phyloP scores from a whole-genome alignment of 176 grass and related monocot species.

The Rhynchospora tenuis region DNA sequence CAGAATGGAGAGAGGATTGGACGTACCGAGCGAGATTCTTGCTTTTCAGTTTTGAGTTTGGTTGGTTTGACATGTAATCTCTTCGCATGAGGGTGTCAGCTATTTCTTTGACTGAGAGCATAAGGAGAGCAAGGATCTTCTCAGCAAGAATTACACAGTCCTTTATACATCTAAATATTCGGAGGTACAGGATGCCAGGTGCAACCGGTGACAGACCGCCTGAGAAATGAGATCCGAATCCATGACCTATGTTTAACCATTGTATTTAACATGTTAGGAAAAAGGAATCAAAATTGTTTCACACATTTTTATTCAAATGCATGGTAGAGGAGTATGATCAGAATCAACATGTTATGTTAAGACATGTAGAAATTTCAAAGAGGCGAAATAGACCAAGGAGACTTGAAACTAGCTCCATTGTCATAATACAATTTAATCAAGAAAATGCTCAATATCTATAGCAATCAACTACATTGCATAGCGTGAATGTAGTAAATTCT shows the following conservation, averaged over 20 bases:
- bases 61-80: slow-evolving; percentile 48
- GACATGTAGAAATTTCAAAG: not conserved
- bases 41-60: slow-evolving; percentile 31
- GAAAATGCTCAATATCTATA: not conserved
- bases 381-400: not conserved
- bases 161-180: slow-evolving; percentile 88
- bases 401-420: not conserved
- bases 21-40: slow-evolving; percentile 57
- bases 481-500: not conserved
- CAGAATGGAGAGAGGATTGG: slow-evolving; percentile 57
- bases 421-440: not conserved
- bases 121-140: slow-evolving; percentile 62
- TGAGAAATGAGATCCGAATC: slow-evolving; percentile 81
- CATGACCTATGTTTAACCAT: slow-evolving; percentile 35
- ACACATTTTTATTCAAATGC: not conserved
- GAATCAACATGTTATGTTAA: not conserved
- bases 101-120: slow-evolving; percentile 84
- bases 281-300: not conserved
- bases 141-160: slow-evolving; percentile 78
- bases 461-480: not conserved
- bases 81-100: slow-evolving; percentile 40
- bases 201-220: slow-evolving; percentile 88
- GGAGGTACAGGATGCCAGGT: slow-evolving; percentile 87
- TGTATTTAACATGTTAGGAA: not conserved
- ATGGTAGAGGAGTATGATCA: not conserved